Evolutionary conservation across 768 basidiomycete species (phyloP), one percentile per base, ranked within the genome.

Genomic region (Inosperma sp.): DNA sequence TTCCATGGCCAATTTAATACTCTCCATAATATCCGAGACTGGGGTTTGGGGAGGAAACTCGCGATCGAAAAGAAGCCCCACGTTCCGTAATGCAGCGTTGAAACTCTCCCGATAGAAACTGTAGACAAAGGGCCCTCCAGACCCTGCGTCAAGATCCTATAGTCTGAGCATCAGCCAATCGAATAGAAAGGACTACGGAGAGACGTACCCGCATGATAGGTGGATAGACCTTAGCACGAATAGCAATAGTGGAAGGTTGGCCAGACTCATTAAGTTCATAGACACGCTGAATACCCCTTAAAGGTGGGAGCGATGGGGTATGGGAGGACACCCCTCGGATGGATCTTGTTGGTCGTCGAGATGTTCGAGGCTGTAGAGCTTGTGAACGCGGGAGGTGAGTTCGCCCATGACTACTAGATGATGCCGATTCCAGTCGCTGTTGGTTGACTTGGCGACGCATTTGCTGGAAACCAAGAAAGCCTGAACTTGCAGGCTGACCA

Each of bases 381-480:
- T 42, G 41, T 26, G 41, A 42, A n/a, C 17, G 25, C 25, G 41
- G 41, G 25, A 22, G 19, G 19, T 13, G 37, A 23, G 37, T 21
- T 39, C 19, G 37, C 19, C 37, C 37, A 21, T 22, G 37, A 26
- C 41, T 9, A 12, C 25, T 10, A n/a, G 41, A 26, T 26, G 25
- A 26, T 4, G 41, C 25, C 14, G 41, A 42, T 17, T 42, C 41
- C n/a, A 42, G 41, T 16, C 41, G n/a, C 7, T 42, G 23, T 26
- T 42, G 41, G 19, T 42, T 42, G 41, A 42, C 41, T 26, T 42
- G 23, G 10, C 41, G 23, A 14, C n/a, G 23, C 41, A 42, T 42
- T 14, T 42, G 41, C 19, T 42, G 41, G 25, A 42, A 42, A 26
- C 41, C 41, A 14, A 42, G 41, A 26, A 42, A 42, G 17, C 41